phyloP scores from a whole-genome alignment of 305 asterid species.

The Withania somnifera region DNA sequence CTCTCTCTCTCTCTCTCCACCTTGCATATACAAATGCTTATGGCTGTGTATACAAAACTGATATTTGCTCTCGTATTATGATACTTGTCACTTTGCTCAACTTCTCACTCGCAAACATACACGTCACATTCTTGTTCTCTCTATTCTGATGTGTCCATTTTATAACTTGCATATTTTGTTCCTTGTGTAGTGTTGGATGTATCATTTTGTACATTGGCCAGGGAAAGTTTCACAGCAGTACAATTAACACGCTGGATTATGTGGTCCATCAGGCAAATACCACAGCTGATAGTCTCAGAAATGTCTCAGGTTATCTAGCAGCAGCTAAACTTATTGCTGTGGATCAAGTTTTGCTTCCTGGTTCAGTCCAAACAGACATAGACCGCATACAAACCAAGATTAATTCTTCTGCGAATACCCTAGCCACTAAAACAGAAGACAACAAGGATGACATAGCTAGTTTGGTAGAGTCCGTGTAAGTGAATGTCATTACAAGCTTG shows the following conservation, averaged over 20 bases:
- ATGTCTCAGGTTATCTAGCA: constrained; percentile 55
- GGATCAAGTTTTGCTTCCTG: constrained; percentile 53
- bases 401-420: constrained; percentile 62
- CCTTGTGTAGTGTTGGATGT: constrained; percentile 63
- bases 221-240: constrained; percentile 42
- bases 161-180: constrained; percentile 6
- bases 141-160: neutral
- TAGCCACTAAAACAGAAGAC: constrained; percentile 41
- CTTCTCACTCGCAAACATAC: neutral
- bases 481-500: neutral
- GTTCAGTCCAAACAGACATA: constrained; percentile 55
- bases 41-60: neutral
- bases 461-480: constrained; percentile 54
- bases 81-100: neutral
- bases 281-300: constrained; percentile 37
- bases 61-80: neutral
- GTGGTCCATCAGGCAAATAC: constrained; percentile 50
- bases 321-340: constrained; percentile 62
- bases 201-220: constrained; percentile 53
- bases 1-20: constrained; percentile 3
- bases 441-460: constrained; percentile 50
- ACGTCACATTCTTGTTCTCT: neutral
- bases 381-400: constrained; percentile 58
- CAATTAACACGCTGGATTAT: constrained; percentile 33
- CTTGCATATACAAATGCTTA: neutral